phyloP scores from a whole-genome alignment of 805 yeast genomes.

The Wickerhamomyces hampshirensis region DNA sequence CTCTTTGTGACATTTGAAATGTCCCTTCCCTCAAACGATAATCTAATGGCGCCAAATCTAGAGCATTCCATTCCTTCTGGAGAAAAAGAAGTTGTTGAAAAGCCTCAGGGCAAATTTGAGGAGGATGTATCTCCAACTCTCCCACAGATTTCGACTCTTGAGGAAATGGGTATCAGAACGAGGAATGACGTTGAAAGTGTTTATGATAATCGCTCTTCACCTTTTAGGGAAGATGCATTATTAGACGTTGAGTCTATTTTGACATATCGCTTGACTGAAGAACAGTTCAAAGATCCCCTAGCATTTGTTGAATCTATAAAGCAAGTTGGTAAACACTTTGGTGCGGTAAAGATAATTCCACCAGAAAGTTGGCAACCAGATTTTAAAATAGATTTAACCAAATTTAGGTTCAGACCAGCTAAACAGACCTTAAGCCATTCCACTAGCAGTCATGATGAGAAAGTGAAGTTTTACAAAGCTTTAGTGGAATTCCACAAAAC shows the following conservation, averaged over 20 bases:
- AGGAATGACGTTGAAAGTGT: not conserved
- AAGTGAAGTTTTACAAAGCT: slow-evolving; percentile 43
- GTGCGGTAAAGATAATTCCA: slow-evolving; percentile 64
- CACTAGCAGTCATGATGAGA: slow-evolving; percentile 33
- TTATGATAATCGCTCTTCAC: too few relatives aligned
- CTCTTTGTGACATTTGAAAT: too few relatives aligned
- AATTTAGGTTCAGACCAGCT: slow-evolving; percentile 47
- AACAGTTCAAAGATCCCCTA: slow-evolving; percentile 54
- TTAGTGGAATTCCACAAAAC: slow-evolving; percentile 38
- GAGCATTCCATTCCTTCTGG: too few relatives aligned
- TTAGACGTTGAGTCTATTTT: not conserved
- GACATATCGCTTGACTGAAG: slow-evolving; percentile 32
- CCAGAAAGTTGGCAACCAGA: slow-evolving; percentile 37
- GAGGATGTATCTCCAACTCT: too few relatives aligned
- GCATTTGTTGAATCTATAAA: slow-evolving; percentile 43
- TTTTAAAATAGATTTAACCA: slow-evolving; percentile 37
- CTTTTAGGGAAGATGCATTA: too few relatives aligned
- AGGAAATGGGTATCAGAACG: not conserved
- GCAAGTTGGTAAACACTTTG: slow-evolving; percentile 43
- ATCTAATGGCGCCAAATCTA: too few relatives aligned
- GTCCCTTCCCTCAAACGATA: too few relatives aligned
- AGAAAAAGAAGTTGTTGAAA: not conserved
- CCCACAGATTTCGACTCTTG: too few relatives aligned
- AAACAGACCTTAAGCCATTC: slow-evolving; percentile 42
- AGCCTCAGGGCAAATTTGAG: not conserved